These are phyloP conservation scores for Suhomyces chickasaworum DNA, from an alignment of 1,139 yeast species.

Conservation along the genomic window DNA sequence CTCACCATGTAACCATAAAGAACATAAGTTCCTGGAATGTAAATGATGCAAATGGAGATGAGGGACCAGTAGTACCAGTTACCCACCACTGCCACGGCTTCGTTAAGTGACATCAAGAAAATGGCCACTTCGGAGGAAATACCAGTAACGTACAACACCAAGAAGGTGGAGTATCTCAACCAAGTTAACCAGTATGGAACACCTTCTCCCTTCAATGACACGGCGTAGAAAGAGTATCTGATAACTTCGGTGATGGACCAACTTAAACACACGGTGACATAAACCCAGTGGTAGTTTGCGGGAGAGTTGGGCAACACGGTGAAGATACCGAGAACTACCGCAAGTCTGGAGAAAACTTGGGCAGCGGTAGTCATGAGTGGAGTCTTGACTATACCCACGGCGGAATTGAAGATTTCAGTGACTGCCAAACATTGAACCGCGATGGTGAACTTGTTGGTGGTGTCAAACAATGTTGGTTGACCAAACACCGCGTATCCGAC, in stretches of 20 bases:
- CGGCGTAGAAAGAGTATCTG: slow-evolving; percentile 83
- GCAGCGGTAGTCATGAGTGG: slow-evolving; percentile 81
- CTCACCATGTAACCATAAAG: slow-evolving; percentile 85
- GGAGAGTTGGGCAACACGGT: slow-evolving; percentile 69
- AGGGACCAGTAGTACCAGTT: slow-evolving; percentile 56
- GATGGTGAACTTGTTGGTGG: slow-evolving; percentile 62
- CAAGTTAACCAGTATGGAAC: slow-evolving; percentile 68
- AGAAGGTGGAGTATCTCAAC: slow-evolving; percentile 82
- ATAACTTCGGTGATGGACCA: slow-evolving; percentile 93
- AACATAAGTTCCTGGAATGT: slow-evolving; percentile 85
- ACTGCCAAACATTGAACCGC: slow-evolving; percentile 81
- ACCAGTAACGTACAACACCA: slow-evolving; percentile 85
- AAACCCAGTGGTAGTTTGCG: slow-evolving; percentile 62
- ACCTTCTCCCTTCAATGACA: slow-evolving; percentile 55
- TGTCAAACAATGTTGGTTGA: slow-evolving; percentile 61
- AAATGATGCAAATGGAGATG: slow-evolving; percentile 59
- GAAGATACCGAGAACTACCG: slow-evolving; percentile 84
- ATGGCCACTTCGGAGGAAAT: slow-evolving; percentile 80
- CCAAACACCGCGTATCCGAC: slow-evolving; percentile 44
- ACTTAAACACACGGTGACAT: slow-evolving; percentile 68
- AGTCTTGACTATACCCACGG: slow-evolving; percentile 77
- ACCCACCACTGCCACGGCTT: slow-evolving; percentile 58
- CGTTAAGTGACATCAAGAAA: slow-evolving; percentile 65
- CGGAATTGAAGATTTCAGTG: slow-evolving; percentile 77
- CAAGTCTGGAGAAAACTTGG: slow-evolving; percentile 83